These are phyloP conservation scores for Ascochyta pisi DNA, from an alignment of 2,329 filamentous ascomycete genomes.

Conservation along the genomic window DNA sequence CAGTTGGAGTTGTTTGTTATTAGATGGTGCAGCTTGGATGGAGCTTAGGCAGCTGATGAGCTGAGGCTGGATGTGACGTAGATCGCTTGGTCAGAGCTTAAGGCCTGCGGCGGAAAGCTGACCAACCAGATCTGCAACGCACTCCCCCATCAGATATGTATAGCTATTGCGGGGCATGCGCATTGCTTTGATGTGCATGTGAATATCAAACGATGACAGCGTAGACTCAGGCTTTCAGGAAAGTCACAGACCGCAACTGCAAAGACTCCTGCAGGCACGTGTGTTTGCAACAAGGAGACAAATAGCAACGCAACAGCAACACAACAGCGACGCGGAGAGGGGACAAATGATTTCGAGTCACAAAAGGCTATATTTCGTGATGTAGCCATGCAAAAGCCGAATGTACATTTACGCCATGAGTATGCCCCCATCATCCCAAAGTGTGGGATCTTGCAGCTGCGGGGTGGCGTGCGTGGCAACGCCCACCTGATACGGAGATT, in stretches of 20 bases:
- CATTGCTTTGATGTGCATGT: not conserved
- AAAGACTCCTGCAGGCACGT: not conserved
- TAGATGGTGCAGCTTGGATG: slow-evolving; percentile 21
- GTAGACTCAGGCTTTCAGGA: not conserved
- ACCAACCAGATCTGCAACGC: slow-evolving; percentile 18
- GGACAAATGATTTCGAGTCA: slow-evolving; percentile 25
- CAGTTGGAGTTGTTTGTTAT: slow-evolving; percentile 16
- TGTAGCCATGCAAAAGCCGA: slow-evolving; percentile 45
- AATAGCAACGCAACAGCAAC: not conserved
- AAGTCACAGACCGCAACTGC: not conserved
- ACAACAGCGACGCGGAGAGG: not conserved
- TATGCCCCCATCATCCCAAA: slow-evolving; percentile 51
- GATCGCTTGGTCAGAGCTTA: slow-evolving; percentile 26
- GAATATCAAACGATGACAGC: not conserved
- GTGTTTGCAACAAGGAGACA: not conserved
- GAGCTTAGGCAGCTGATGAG: slow-evolving; percentile 26
- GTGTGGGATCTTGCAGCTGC: slow-evolving; percentile 39
- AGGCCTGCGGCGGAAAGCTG: slow-evolving; percentile 11
- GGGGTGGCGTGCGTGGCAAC: slow-evolving; percentile 39
- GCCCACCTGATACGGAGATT: slow-evolving; percentile 35
- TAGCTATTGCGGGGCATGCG: slow-evolving; percentile 9
- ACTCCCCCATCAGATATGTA: slow-evolving; percentile 1
- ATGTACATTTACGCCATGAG: slow-evolving; percentile 50
- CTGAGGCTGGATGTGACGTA: slow-evolving; percentile 39
- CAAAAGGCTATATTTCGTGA: slow-evolving; percentile 39